Evolutionary conservation across 768 basidiomycete genomes (phyloP).

Genomic region (Boletus rubropictus): DNA sequence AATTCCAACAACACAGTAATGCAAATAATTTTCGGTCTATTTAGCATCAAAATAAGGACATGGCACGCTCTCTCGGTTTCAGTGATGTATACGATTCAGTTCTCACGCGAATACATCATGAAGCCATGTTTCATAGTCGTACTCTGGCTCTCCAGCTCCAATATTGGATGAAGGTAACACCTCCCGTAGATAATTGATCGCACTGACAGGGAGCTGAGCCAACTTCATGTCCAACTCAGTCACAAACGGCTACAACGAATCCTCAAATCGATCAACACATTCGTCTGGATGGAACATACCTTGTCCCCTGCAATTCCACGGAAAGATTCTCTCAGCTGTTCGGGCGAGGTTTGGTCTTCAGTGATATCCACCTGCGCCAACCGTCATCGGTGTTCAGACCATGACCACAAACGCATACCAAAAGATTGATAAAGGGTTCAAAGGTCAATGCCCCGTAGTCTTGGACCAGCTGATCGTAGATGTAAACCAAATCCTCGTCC

Average conservation of each 20-base stretch:
- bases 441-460: constrained; percentile 88
- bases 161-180: constrained; percentile 63
- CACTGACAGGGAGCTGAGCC: constrained; percentile 67
- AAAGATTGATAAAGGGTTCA: constrained; percentile 89
- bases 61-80: too few species aligned
- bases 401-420: constrained; percentile 45
- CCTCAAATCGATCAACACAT: not conserved
- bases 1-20: too few species aligned
- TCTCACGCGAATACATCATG: constrained; percentile 65
- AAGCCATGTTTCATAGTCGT: constrained; percentile 80
- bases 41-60: too few species aligned
- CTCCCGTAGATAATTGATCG: constrained; percentile 77
- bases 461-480: constrained; percentile 71
- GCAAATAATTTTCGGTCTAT: too few species aligned
- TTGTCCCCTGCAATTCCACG: constrained; percentile 87
- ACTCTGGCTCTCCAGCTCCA: constrained; percentile 58
- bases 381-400: not conserved
- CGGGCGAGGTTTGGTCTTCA: constrained; percentile 90
- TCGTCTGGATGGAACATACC: constrained; percentile 37
- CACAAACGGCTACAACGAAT: constrained; percentile 65
- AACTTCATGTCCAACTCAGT: constrained; percentile 89
- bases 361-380: constrained; percentile 78
- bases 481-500: constrained; percentile 84
- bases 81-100: too few species aligned
- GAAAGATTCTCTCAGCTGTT: constrained; percentile 91